Conservation (phyloP, 1,284 basidiomycete genomes). For the Malassezia obtusa region DNA sequence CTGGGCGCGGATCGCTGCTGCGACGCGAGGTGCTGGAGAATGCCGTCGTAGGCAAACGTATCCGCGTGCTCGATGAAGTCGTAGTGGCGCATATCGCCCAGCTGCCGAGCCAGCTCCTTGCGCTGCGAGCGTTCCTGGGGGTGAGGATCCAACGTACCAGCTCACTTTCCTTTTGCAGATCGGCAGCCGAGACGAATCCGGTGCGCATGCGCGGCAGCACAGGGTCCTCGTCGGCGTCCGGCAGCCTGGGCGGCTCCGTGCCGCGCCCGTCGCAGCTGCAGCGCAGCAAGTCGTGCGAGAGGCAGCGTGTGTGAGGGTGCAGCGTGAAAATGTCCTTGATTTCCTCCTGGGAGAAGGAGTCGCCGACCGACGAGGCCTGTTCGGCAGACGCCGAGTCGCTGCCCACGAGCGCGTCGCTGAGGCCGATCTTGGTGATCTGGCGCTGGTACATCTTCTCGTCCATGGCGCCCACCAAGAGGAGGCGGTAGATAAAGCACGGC, state of each 20-base stretch:
- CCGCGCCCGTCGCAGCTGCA: slow-evolving; percentile 42
- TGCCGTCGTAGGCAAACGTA: background rate
- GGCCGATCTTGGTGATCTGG: slow-evolving; percentile 87
- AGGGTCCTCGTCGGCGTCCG: slow-evolving; percentile 6
- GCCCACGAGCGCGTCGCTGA: slow-evolving; percentile 55
- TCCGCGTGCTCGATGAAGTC: slow-evolving; percentile 1
- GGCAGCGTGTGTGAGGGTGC: slow-evolving; percentile 68
- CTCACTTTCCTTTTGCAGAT: background rate
- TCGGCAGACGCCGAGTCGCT: slow-evolving; percentile 29
- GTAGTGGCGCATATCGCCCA: slow-evolving; percentile 9
- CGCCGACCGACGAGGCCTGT: slow-evolving; percentile 3
- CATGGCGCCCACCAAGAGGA: slow-evolving; percentile 54
- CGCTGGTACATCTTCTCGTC: slow-evolving; percentile 55
- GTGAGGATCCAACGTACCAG: background rate
- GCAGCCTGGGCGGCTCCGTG: background rate
- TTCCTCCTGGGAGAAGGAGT: slow-evolving; percentile 37
- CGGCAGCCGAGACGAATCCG: slow-evolving; percentile 15
- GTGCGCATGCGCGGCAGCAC: background rate
- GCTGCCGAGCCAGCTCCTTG: slow-evolving; percentile 6
- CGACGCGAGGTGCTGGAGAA: background rate
- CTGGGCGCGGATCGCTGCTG: background rate
- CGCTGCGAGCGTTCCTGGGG: slow-evolving; percentile 3
- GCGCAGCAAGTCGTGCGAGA: slow-evolving; percentile 63
- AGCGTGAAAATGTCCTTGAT: slow-evolving; percentile 74
- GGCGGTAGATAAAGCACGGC: slow-evolving; percentile 76